Percentiles rank a stretch among this genome's conserved stretches.
Conservation (phyloP, 2,329 filamentous ascomycete species). For the Leptosphaerulina australis region DNA sequence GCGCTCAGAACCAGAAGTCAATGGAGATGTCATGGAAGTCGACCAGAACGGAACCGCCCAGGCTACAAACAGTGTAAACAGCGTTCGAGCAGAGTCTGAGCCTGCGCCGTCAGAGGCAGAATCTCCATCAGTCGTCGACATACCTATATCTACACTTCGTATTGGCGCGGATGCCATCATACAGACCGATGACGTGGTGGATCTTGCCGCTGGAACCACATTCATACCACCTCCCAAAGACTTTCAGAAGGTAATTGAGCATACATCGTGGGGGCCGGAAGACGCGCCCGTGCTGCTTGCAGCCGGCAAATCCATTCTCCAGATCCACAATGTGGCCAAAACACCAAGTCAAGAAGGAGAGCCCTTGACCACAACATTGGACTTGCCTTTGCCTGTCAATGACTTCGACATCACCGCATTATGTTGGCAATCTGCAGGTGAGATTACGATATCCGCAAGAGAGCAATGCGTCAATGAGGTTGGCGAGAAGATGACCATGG, state of each 20-base stretch:
- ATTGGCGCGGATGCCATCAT: conserved; percentile 47
- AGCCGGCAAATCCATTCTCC: conserved; percentile 45
- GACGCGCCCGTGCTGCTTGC: conserved; percentile 42
- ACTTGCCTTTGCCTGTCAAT: conserved; percentile 37
- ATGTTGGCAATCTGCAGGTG: conserved; percentile 44
- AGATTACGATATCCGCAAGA: conserved; percentile 44
- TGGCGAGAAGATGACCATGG: conserved; percentile 47
- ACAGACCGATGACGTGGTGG: conserved; percentile 45
- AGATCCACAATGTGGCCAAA: conserved; percentile 40
- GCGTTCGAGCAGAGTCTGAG: conserved; percentile 45
- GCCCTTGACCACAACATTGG: conserved; percentile 25
- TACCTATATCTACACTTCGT: conserved; percentile 48
- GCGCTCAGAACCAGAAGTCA: conserved; percentile 42
- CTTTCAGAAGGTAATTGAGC: conserved; percentile 33
- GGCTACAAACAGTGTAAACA: conserved; percentile 36
- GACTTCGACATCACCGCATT: conserved; percentile 46
- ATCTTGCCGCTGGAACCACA: conserved; percentile 40
- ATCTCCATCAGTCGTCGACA: conserved; percentile 46
- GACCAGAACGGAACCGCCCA: conserved; percentile 45
- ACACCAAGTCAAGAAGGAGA: conserved; percentile 11
- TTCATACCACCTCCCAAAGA: conserved; percentile 37
- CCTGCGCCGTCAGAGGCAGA: conserved; percentile 46
- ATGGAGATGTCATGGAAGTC: conserved; percentile 57
- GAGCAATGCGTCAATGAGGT: conserved; percentile 46
- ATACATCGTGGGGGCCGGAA: conserved; percentile 46